These are phyloP conservation scores for Ganoderma boninense DNA, from an alignment of 1,284 basidiomycete genomes.

Conservation along the genomic window DNA sequence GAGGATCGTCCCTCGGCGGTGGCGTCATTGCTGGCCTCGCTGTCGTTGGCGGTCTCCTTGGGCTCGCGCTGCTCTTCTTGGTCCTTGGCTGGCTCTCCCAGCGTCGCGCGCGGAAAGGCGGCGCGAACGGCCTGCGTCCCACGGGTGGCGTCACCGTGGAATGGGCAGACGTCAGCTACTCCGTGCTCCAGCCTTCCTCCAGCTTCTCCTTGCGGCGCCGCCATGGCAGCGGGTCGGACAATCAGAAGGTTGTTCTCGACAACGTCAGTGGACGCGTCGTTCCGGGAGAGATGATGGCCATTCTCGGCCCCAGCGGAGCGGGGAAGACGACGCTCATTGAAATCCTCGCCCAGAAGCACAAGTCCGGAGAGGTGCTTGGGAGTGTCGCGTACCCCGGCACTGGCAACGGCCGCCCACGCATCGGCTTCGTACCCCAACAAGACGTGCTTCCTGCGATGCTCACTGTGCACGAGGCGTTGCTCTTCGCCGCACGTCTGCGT, in stretches of 20 bases:
- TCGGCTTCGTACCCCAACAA: constrained; percentile 89
- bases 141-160: constrained; percentile 66
- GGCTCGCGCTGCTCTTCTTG: constrained; percentile 64
- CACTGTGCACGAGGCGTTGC: constrained; percentile 84
- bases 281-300: constrained; percentile 85
- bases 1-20: constrained; percentile 60
- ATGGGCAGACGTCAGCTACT: constrained; percentile 80
- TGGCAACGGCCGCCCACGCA: constrained; percentile 53
- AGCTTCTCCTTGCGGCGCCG: constrained; percentile 22
- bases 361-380: constrained; percentile 76
- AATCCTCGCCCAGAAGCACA: constrained; percentile 93
- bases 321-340: constrained; percentile 97
- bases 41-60: constrained; percentile 77
- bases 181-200: constrained; percentile 45
- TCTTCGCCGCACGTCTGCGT: constrained; percentile 86
- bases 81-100: constrained; percentile 69
- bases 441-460: constrained; percentile 83
- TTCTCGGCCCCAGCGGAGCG: constrained; percentile 89
- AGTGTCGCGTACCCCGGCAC: constrained; percentile 62
- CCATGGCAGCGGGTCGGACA: constrained; percentile 34
- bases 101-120: constrained; percentile 62
- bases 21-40: constrained; percentile 91
- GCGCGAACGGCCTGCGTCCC: constrained; percentile 42
- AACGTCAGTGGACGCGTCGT: constrained; percentile 71
- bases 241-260: constrained; percentile 78